Base-by-base conservation (phyloP, 768 basidiomycete species). In the Cubamyces sp. region DNA sequence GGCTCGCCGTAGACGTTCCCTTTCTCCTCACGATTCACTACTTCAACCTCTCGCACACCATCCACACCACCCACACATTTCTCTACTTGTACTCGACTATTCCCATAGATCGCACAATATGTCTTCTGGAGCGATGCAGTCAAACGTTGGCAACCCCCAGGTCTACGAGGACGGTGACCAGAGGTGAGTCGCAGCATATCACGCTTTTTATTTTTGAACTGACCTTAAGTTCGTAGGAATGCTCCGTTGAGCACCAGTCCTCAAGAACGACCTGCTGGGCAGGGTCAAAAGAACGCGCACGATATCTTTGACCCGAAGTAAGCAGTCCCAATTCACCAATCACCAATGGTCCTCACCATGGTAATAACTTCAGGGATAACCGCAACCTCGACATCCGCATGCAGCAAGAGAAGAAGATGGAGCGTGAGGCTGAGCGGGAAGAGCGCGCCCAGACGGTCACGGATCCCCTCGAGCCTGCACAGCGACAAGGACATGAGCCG, bases 401-500 rank as follows among this genome's bases (percentile, higher is more conserved):
- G n/a, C 26, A 61, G 70, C 71, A 66, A 21, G 74, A 75, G 16
- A 64, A 62, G 15, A 71, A 77, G 47, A 54, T 76, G n/a, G 74
- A 75, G 26, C 37, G 68, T 47, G 60, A 70, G 18, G 73, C 77
- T 42, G 59, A 73, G 60, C 52, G 46, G 19, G 62, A 60, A n/a
- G 63, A 67, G 64, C 51, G 54, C 39, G 37, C 66, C 5, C 69
- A 76, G 43, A 77, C 77, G 0, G 69, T 75, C 30, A 70, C 72
- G 0, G 78, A 85, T 57, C 84, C 85, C 14, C 69, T 82, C 26
- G 77, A 76, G 47, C 82, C 82, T 11, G 84, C 84, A 0, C 71
- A 70, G n/a, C 69, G 75, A 16, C 85, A 87, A 55, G 83, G 85
- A 0, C 79, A 87, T 65, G 74, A 86, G 62, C 85, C 86, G 0